A percentile compares a stretch with the other conserved stretches of the same genome.
phyloP scores from a whole-genome alignment of 768 basidiomycete genomes.

The Mycena galericulata region DNA sequence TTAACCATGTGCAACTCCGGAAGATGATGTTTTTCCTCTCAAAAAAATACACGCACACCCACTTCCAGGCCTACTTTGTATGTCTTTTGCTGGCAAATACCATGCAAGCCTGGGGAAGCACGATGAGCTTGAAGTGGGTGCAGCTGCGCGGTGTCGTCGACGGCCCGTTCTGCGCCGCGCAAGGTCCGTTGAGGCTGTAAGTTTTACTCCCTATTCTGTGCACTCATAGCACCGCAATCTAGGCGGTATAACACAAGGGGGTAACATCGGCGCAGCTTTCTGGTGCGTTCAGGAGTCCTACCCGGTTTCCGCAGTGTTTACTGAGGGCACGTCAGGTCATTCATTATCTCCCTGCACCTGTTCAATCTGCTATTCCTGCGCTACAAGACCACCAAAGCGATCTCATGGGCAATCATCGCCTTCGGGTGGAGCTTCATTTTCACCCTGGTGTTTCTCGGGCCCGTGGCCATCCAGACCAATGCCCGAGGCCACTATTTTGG shows the following conservation, averaged over 20 bases:
- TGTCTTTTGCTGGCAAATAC: slow-evolving; percentile 36
- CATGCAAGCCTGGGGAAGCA: slow-evolving; percentile 34
- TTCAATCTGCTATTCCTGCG: slow-evolving; percentile 53
- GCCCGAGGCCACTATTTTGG: slow-evolving; percentile 54
- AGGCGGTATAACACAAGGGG: slow-evolving; percentile 47
- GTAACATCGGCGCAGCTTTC: slow-evolving; percentile 54
- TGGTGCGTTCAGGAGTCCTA: slow-evolving; percentile 42
- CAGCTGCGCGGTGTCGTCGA: slow-evolving; percentile 1
- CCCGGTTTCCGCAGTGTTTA: background rate
- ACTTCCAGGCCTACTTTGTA: slow-evolving; percentile 37
- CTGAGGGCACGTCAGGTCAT: slow-evolving; percentile 26
- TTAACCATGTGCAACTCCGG: background rate
- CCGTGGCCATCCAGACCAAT: slow-evolving; percentile 46
- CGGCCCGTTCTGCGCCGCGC: slow-evolving; percentile 30
- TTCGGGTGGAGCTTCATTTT: slow-evolving; percentile 48
- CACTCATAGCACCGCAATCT: background rate
- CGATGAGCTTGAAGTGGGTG: slow-evolving; percentile 38
- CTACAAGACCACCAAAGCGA: slow-evolving; percentile 33
- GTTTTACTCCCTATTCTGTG: background rate
- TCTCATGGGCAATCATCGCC: slow-evolving; percentile 36
- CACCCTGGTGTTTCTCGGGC: slow-evolving; percentile 50
- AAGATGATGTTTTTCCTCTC: slow-evolving; percentile 21
- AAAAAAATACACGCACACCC: slow-evolving; percentile 32
- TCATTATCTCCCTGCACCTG: slow-evolving; percentile 27
- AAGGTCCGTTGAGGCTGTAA: slow-evolving; percentile 16